A percentile compares a stretch with the other conserved stretches of the same genome.
phyloP scores from a whole-genome alignment of 2,329 filamentous ascomycete genomes.

The Colletotrichum zoysiae region DNA sequence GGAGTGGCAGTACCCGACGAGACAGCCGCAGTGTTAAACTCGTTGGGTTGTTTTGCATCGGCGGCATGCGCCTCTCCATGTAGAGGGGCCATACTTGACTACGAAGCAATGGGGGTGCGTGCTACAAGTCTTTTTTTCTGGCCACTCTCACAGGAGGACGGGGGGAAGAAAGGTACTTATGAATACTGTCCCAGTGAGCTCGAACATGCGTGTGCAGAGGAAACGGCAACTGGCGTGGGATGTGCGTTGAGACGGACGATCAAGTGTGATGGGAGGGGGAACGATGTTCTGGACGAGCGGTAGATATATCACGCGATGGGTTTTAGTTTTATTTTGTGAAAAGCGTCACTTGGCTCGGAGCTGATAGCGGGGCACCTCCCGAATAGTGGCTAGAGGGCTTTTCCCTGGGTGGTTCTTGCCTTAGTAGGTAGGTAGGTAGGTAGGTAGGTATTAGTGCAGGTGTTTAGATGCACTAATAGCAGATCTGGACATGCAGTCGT shows the following conservation, averaged over 20 bases:
- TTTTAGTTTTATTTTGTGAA: conserved; percentile 7
- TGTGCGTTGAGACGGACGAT: conserved; percentile 2
- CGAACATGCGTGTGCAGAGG: not conserved
- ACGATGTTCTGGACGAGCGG: conserved; percentile 20
- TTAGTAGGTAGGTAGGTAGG: not conserved
- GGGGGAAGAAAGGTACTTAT: not conserved
- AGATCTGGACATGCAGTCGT: conserved; percentile 18
- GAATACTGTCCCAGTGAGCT: not conserved
- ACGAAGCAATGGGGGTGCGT: conserved; percentile 65
- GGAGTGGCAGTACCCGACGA: conserved; percentile 8
- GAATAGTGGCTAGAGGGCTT: conserved; percentile 9
- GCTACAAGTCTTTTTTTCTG: conserved; percentile 62
- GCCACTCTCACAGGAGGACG: conserved; percentile 38
- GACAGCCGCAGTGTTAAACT: conserved; percentile 28
- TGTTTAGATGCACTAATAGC: conserved; percentile 27
- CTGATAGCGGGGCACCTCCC: conserved; percentile 28
- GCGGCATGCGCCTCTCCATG: conserved; percentile 48
- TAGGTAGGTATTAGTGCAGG: no score
- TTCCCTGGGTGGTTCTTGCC: conserved; percentile 3
- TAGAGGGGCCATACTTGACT: conserved; percentile 61
- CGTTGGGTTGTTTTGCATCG: conserved; percentile 48
- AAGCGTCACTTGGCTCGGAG: not conserved
- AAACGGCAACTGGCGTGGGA: not conserved
- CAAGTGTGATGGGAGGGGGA: not conserved
- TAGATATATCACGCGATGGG: conserved; percentile 13